Percentiles rank a stretch among this genome's conserved stretches.
phyloP scores from a whole-genome alignment of 257 asterid species.

The Penstemon newberryi region DNA sequence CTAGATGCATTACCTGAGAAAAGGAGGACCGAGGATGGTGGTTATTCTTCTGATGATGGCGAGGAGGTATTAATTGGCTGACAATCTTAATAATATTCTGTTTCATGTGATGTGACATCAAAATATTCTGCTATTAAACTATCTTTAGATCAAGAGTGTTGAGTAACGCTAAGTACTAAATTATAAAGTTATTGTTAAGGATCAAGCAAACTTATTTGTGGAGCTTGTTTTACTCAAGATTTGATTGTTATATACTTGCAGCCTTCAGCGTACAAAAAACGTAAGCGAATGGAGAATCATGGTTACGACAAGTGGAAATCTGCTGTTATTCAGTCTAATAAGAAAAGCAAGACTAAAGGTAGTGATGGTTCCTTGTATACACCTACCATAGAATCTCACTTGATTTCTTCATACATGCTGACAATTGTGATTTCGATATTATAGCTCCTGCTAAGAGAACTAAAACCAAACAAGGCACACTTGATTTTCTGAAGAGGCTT shows the following conservation, averaged over 20 bases:
- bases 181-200: too few species aligned
- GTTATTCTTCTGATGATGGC: slow-evolving; percentile 64
- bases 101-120: background rate
- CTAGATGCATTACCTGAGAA: slow-evolving; percentile 89
- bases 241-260: slow-evolving; percentile 34
- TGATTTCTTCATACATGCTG: slow-evolving; percentile 6
- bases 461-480: slow-evolving; percentile 60
- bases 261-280: slow-evolving; percentile 79
- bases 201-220: too few species aligned
- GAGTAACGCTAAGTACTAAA: background rate
- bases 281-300: slow-evolving; percentile 51
- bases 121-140: background rate
- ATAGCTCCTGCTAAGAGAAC: slow-evolving; percentile 55
- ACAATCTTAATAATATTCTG: background rate
- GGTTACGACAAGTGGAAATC: slow-evolving; percentile 76
- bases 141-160: background rate
- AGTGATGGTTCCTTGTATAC: background rate
- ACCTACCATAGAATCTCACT: background rate
- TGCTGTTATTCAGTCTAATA: slow-evolving; percentile 62
- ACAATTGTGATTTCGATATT: slow-evolving; percentile 4
- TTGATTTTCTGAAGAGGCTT: slow-evolving; percentile 56
- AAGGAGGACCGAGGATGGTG: slow-evolving; percentile 74
- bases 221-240: background rate
- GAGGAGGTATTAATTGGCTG: slow-evolving; percentile 48
- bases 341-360: slow-evolving; percentile 56